Base-by-base conservation (phyloP, 768 basidiomycete genomes). In the Lentinula guzmanii region DNA sequence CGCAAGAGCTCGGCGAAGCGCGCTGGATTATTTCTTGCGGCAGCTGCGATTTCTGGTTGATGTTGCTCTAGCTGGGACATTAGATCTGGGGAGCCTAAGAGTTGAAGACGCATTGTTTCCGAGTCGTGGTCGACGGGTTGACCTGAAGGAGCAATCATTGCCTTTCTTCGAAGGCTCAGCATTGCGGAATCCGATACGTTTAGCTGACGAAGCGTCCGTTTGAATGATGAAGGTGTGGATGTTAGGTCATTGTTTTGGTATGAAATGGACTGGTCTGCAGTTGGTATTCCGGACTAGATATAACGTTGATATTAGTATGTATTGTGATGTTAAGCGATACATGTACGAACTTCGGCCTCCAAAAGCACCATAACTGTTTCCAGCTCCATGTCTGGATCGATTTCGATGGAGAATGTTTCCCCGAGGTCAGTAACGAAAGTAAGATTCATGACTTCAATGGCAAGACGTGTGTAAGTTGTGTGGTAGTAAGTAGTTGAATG, bases 301-400 rank as follows among this genome's bases (percentile, higher is more conserved):
- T 57, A 16, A 34, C n/a, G 9, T 28, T 8, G 1, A 55, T 62
- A 13, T 60, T 24, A 28, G 5, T 2, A 1, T 16, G 9, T 0
- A 33, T 10, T 37, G 60, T 61, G 8, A 18, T 16, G n/a, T 11
- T 41, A n/a, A 24, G 7, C 33, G 48, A 24, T 16, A 18, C 18
- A 43, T 35, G 56, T 46, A 70, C 87, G 71, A 71, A 94, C 96
- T 85, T 98, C 95, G 0, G 89, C 95, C 74, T 97, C 94, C n/a
- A 97, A 80, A 58, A 98, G 78, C 11, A 93, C 96, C 83, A 90
- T 89, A 41, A 98, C 87, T 71, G 95, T 90, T 77, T 93, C 91
- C 33, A 98, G 83, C 72, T 92, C 87, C 91, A 98, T 95, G 58
- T 81, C 82, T 1, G 91, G 83, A 75, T 95, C 93, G 66, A 97